Base-by-base conservation (phyloP, 1,139 yeast genomes). In the Kodamaea suecica region DNA sequence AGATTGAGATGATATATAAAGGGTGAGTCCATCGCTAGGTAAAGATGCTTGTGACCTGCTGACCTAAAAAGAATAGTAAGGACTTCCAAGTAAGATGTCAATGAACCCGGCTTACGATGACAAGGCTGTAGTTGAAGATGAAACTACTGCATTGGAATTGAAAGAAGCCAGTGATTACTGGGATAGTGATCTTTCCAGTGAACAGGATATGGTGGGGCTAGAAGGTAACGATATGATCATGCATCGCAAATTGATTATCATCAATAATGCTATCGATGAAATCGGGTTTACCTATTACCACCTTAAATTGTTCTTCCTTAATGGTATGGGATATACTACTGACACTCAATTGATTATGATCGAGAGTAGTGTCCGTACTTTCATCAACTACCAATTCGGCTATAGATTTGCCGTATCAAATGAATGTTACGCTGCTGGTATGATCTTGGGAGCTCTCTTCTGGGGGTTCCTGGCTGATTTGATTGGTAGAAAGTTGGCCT, bases 261-360 rank as follows among this genome's bases (percentile, higher is more conserved):
- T 73, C 33, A 70, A 72, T 47, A 50, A 69, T 36, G 76, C 76
- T 9, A 53, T 73, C 14, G 76, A 72, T 45, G 75, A 73, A 39
- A 69, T 73, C 13, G 78, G 78, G 0, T 67, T 72, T 49, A 72
- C 77, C 3, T 57, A 66, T 66, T 68, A 64, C 43, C 76, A 72
- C 39, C 50, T 59, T 23, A 63, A 66, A 39, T 51, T 70, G 9
- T 50, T 50, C 27, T 64, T 62, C 45, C 49, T 74, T 23, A 73
- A 72, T 40, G 84, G 84, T 14, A 69, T 77, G 69, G 85, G 85
- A 12, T 78, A 78, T 47, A 73, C 80, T 5, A 78, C 75, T 19
- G 84, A 78, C 50, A 75, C 82, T 12, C 77, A 76, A 49, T 59
- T 78, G 44, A 70, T 66, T 26, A 59, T 64, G 50, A 48, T 63